Conservation (phyloP, 1,139 yeast species). For the Wickerhamomyces sp. region DNA sequence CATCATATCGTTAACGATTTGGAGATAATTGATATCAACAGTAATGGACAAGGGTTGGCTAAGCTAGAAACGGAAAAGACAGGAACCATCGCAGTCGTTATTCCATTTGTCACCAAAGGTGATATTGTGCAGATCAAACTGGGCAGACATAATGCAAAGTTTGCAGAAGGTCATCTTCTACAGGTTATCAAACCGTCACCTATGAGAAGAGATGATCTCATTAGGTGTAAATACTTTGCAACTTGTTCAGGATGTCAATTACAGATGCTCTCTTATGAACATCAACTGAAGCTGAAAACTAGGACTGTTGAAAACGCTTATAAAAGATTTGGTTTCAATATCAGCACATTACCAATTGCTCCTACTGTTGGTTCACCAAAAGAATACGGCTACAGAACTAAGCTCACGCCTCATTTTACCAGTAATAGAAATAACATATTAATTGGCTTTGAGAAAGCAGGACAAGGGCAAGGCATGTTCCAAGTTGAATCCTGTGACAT, state of each 20-base stretch:
- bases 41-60: constrained; percentile 66
- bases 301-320: constrained; percentile 66
- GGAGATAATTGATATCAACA: constrained; percentile 44
- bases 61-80: constrained; percentile 29
- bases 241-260: constrained; percentile 79
- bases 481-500: constrained; percentile 82
- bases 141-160: constrained; percentile 58
- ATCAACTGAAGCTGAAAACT: constrained; percentile 60
- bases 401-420: constrained; percentile 83
- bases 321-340: constrained; percentile 50
- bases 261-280: constrained; percentile 60
- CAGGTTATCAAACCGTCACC: constrained; percentile 38
- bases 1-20: constrained; percentile 35
- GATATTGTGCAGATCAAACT: constrained; percentile 58
- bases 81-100: constrained; percentile 33
- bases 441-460: constrained; percentile 48
- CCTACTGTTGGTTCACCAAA: constrained; percentile 67
- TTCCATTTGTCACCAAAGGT: constrained; percentile 76
- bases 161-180: constrained; percentile 62
- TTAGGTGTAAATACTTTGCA: constrained; percentile 60
- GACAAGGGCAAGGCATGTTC: constrained; percentile 61
- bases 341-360: constrained; percentile 43
- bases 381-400: constrained; percentile 66
- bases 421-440: constrained; percentile 38
- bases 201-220: constrained; percentile 39